Base-by-base conservation (phyloP, 1,284 basidiomycete species). In the Flammula alnicola region DNA sequence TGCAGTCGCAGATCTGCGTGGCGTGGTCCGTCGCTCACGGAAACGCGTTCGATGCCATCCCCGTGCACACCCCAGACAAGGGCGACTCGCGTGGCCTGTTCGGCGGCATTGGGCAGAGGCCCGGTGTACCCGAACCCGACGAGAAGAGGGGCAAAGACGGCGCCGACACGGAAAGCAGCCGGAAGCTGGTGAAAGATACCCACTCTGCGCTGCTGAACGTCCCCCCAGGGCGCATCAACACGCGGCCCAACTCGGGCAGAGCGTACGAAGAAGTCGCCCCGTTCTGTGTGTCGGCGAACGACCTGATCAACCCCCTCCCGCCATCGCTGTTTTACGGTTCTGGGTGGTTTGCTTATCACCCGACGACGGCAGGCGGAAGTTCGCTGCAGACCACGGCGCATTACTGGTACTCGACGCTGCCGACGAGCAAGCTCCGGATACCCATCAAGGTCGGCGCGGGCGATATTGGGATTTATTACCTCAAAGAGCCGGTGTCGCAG, bases 261-360 rank as follows among this genome's bases (percentile, higher is more conserved):
- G 68, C 76, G n/a, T 94, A 89, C 67, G 81, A 91, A 62, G 95
- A 97, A 68, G 82, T 95, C 44, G 78, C 82, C 44, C 95, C 95
- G 11, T 93, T 80, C 73, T 98, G 95, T 69, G 93, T 91, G 0
- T 88, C 86, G 14, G 95, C 95, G 17, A 95, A 96, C 67, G 94
- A 98, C 67, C 76, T 98, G 35, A 91, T 97, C 66, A 96, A 96
- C 72, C 95, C 95, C 2, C 77, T 98, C 1, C 94, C 95, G 9
- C 83, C 87, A 0, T 90, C 88, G 19, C 73, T 95, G 55, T 97
- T 98, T 72, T 88, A 86, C 54, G 94, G 93, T 23, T 88, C 87
- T 0, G 95, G 95, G 3, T 98, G 95, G 94, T 75, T 78, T 49
- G 82, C 84, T 1, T 79, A 81, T 63, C 90, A 93, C 64, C 91